phyloP scores from a whole-genome alignment of 768 basidiomycete species.

The Myochromella boudieri region DNA sequence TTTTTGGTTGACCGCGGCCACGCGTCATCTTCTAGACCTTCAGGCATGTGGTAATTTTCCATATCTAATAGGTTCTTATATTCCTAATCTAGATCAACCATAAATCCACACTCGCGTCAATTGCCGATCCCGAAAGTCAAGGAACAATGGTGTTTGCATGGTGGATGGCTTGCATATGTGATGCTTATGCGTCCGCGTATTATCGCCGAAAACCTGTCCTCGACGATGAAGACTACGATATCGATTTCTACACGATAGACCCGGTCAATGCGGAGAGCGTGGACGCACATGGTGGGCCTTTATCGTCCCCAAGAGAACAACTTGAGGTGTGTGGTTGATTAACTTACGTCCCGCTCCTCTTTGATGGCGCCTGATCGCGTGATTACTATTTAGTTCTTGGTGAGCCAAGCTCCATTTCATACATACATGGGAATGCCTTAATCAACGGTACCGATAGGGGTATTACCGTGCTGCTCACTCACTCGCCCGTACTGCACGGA shows the following conservation, averaged over 20 bases:
- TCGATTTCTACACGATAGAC: slow-evolving; percentile 82
- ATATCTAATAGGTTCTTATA: slow-evolving; percentile 8
- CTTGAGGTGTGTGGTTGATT: slow-evolving; percentile 55
- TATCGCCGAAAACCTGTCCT: slow-evolving; percentile 84
- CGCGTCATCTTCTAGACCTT: slow-evolving; percentile 76
- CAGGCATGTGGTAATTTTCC: slow-evolving; percentile 44
- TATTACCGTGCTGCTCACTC: slow-evolving; percentile 85
- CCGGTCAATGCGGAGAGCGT: slow-evolving; percentile 48
- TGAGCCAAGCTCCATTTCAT: slow-evolving; percentile 34
- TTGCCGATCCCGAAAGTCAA: slow-evolving; percentile 71
- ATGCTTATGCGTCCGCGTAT: slow-evolving; percentile 82
- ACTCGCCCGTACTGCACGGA: slow-evolving; percentile 78
- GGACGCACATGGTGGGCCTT: slow-evolving; percentile 40
- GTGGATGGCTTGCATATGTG: slow-evolving; percentile 89
- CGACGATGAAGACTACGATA: slow-evolving; percentile 88
- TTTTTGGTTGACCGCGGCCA: slow-evolving; percentile 80
- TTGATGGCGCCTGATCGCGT: slow-evolving; percentile 12
- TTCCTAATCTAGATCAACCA: slow-evolving; percentile 69
- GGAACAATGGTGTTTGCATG: slow-evolving; percentile 90
- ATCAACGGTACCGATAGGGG: slow-evolving; percentile 46
- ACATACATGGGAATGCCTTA: slow-evolving; percentile 7
- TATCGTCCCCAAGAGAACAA: slow-evolving; percentile 74
- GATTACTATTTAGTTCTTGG: slow-evolving; percentile 55
- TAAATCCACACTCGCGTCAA: slow-evolving; percentile 72
- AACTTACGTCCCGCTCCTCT: neutral